Conservation (phyloP, 805 yeast genomes). For the Candida fluviatilis region DNA sequence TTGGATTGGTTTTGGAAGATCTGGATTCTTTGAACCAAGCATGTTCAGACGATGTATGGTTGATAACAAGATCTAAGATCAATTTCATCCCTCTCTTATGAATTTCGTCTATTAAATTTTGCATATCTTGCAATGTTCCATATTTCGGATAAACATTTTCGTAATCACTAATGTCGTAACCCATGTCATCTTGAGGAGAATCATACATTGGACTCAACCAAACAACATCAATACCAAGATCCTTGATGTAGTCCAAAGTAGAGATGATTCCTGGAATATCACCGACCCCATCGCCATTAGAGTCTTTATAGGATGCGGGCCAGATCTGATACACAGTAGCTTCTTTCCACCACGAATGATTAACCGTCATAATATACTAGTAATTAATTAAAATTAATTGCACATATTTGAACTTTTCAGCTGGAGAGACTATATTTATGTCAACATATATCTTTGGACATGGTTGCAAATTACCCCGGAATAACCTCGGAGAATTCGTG, state of each 20-base stretch:
- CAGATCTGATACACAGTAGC: conserved; percentile 56
- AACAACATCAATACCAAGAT: conserved; percentile 47
- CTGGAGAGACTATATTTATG: conserved; percentile 16
- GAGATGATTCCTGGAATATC: conserved; percentile 53
- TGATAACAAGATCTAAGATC: conserved; percentile 53
- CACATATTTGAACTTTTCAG: conserved; percentile 44
- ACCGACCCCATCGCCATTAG: conserved; percentile 57
- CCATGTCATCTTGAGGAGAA: conserved; percentile 61
- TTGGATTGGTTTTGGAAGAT: conserved; percentile 47
- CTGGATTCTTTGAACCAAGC: conserved; percentile 56
- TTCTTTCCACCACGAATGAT: conserved; percentile 51
- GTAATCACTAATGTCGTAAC: conserved; percentile 56
- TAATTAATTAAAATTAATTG: conserved; percentile 67
- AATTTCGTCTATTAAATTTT: conserved; percentile 40
- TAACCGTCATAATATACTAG: conserved; percentile 4
- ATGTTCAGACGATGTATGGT: conserved; percentile 55
- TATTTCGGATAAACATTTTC: conserved; percentile 47
- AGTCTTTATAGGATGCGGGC: conserved; percentile 59
- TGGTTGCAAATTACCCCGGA: background rate
- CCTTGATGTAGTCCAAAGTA: conserved; percentile 47
- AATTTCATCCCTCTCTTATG: conserved; percentile 50
- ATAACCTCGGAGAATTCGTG: background rate
- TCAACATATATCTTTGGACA: too few species aligned
- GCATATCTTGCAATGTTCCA: conserved; percentile 53
- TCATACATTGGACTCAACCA: conserved; percentile 59